Evolutionary conservation across 805 yeast genomes (phyloP).

Genomic region (Danielozyma ontarioensis): DNA sequence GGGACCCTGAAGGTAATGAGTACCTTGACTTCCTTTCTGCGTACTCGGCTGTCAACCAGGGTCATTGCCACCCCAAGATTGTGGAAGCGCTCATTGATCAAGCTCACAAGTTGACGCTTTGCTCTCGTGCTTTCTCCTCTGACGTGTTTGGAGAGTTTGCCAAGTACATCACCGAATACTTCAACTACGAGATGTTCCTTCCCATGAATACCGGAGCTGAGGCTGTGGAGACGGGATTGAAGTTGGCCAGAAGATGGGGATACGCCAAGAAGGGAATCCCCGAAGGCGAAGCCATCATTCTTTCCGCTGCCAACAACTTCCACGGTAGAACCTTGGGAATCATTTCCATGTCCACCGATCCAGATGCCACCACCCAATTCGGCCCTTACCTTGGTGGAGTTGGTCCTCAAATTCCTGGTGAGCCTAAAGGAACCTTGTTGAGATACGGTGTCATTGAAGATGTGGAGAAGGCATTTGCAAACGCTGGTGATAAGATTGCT

Average conservation of each 20-base stretch:
- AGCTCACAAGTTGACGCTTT: conserved; percentile 76
- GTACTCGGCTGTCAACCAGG: conserved; percentile 96
- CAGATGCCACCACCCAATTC: conserved; percentile 81
- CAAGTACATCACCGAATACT: conserved; percentile 81
- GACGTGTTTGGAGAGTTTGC: conserved; percentile 86
- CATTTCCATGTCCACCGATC: conserved; percentile 93
- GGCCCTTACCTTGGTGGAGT: conserved; percentile 87
- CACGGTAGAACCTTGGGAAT: conserved; percentile 96
- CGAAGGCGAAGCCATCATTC: conserved; percentile 75
- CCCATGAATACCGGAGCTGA: conserved; percentile 99
- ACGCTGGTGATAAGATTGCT: conserved; percentile 84
- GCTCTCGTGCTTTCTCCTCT: conserved; percentile 89
- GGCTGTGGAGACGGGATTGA: conserved; percentile 93
- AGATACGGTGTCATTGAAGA: conserved; percentile 87
- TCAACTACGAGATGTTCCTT: conserved; percentile 85
- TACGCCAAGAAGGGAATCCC: conserved; percentile 82
- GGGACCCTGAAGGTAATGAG: conserved; percentile 97
- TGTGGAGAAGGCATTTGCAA: conserved; percentile 72
- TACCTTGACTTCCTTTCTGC: conserved; percentile 91
- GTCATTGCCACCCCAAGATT: conserved; percentile 95
- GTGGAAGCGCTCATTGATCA: conserved; percentile 81
- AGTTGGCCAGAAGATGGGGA: conserved; percentile 97
- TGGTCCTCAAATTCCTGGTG: conserved; percentile 81
- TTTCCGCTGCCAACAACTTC: conserved; percentile 86
- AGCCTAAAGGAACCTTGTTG: conserved; percentile 50